A percentile compares a stretch with the other conserved stretches of the same genome.
phyloP scores from a whole-genome alignment of 176 grass and related monocot genomes.

The Musa beccarii region DNA sequence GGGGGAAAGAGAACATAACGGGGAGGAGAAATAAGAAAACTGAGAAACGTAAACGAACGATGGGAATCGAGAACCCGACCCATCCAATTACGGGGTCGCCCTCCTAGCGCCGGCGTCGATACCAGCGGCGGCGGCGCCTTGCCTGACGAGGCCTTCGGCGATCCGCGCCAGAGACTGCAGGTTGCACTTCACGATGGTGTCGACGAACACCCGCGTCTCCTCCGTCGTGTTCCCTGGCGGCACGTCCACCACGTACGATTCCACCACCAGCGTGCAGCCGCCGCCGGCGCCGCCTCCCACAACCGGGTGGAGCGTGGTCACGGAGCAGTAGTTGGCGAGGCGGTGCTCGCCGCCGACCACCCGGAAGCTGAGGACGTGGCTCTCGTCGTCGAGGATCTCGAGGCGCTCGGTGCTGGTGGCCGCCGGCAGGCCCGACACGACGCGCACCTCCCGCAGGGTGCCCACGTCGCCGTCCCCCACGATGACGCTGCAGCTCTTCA shows the following conservation, averaged over 20 bases:
- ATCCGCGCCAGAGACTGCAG: slow-evolving; percentile 88
- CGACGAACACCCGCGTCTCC: slow-evolving; percentile 79
- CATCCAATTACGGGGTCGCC: background rate
- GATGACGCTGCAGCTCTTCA: slow-evolving; percentile 63
- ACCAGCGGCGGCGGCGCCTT: background rate
- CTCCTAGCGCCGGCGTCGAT: background rate
- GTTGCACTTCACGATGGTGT: slow-evolving; percentile 97
- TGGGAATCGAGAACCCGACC: background rate
- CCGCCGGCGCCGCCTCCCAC: background rate
- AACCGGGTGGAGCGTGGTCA: slow-evolving; percentile 30
- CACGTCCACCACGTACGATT: slow-evolving; percentile 94
- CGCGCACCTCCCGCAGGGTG: slow-evolving; percentile 62
- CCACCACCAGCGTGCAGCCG: slow-evolving; percentile 60
- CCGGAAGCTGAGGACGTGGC: slow-evolving; percentile 76
- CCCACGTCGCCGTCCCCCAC: slow-evolving; percentile 45
- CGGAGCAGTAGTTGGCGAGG: slow-evolving; percentile 77
- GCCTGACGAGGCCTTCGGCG: slow-evolving; percentile 46
- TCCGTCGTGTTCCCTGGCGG: slow-evolving; percentile 84
- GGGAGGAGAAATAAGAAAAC: no score
- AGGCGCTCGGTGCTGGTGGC: slow-evolving; percentile 76
- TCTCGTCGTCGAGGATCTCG: slow-evolving; percentile 85
- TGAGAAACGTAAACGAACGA: background rate
- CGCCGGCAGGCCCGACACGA: slow-evolving; percentile 70
- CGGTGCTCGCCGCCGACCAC: slow-evolving; percentile 90
- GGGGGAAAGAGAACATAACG: no score